Evolutionary conservation across 2,329 filamentous ascomycete genomes (phyloP).

Genomic region (Sporothrix variecibatus): DNA sequence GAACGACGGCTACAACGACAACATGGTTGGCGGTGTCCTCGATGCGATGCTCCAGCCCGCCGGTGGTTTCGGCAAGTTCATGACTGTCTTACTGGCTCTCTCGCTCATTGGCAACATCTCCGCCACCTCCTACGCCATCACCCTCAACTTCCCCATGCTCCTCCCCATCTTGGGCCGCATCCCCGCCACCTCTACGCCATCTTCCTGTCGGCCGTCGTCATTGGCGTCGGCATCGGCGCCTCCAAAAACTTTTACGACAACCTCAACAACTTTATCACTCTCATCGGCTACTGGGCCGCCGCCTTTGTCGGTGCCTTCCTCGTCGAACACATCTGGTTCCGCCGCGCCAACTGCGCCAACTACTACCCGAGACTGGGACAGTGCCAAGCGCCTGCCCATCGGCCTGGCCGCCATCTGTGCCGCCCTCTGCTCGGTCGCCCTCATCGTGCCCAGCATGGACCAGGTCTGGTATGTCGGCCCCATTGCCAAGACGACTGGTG

Average conservation of each 20-base stretch:
- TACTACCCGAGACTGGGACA: constrained; percentile 36
- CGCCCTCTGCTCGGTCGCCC: constrained; percentile 31
- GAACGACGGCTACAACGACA: constrained; percentile 53
- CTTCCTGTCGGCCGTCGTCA: constrained; percentile 44
- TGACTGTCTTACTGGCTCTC: constrained; percentile 60
- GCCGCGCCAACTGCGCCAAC: constrained; percentile 28
- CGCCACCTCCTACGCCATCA: constrained; percentile 62
- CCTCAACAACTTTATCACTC: constrained; percentile 47
- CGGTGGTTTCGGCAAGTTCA: constrained; percentile 63
- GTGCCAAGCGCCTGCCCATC: constrained; percentile 33
- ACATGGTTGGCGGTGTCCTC: constrained; percentile 59
- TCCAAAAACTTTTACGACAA: constrained; percentile 44
- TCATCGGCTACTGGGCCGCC: constrained; percentile 51
- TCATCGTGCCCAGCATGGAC: constrained; percentile 46
- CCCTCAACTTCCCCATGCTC: constrained; percentile 59
- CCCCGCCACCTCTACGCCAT: constrained; percentile 46
- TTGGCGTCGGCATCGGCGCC: constrained; percentile 45
- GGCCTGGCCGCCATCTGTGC: constrained; percentile 36
- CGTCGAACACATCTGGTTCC: constrained; percentile 36
- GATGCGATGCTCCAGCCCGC: constrained; percentile 60
- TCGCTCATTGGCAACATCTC: constrained; percentile 61
- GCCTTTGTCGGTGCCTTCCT: constrained; percentile 46
- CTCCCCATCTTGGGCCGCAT: constrained; percentile 42
- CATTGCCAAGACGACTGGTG: constrained; percentile 46
- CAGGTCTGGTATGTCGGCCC: constrained; percentile 49